These are phyloP conservation scores for Moniliophthora roreri DNA, from an alignment of 1,284 basidiomycete species.

Conservation along the genomic window DNA sequence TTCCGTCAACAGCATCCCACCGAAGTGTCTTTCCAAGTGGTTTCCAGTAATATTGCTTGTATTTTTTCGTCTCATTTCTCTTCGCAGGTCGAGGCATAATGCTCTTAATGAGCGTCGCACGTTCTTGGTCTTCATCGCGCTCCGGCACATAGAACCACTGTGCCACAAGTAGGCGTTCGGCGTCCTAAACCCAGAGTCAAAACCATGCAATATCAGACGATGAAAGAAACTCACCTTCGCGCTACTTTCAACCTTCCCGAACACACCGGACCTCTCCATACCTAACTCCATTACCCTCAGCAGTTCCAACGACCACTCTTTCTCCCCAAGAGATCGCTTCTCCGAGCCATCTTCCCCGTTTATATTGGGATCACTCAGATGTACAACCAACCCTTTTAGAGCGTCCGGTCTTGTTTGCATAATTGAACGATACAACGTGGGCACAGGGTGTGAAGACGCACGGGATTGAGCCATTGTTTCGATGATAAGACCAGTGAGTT, in stretches of 20 bases:
- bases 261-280: conserved; percentile 52
- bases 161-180: conserved; percentile 53
- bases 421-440: conserved; percentile 51
- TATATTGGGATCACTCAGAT: neutral
- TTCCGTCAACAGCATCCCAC: conserved; percentile 63
- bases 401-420: conserved; percentile 55
- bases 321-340: conserved; percentile 37
- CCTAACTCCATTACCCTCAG: conserved; percentile 50
- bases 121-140: conserved; percentile 64
- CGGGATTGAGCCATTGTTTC: conserved; percentile 73
- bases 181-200: conserved; percentile 40
- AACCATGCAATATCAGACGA: conserved; percentile 6
- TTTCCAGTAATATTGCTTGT: conserved; percentile 79
- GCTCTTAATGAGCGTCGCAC: conserved; percentile 60
- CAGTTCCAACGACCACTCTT: conserved; percentile 51
- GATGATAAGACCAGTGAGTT: conserved; percentile 63
- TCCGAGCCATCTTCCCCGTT: conserved; percentile 7
- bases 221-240: conserved; percentile 31
- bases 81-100: conserved; percentile 76
- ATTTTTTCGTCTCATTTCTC: conserved; percentile 72
- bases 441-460: conserved; percentile 62
- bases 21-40: conserved; percentile 63
- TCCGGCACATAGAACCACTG: conserved; percentile 80
- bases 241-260: conserved; percentile 68
- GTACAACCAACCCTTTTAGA: conserved; percentile 1